phyloP scores from a whole-genome alignment of 2,329 filamentous ascomycete genomes.

The Sporothrix luriei region DNA sequence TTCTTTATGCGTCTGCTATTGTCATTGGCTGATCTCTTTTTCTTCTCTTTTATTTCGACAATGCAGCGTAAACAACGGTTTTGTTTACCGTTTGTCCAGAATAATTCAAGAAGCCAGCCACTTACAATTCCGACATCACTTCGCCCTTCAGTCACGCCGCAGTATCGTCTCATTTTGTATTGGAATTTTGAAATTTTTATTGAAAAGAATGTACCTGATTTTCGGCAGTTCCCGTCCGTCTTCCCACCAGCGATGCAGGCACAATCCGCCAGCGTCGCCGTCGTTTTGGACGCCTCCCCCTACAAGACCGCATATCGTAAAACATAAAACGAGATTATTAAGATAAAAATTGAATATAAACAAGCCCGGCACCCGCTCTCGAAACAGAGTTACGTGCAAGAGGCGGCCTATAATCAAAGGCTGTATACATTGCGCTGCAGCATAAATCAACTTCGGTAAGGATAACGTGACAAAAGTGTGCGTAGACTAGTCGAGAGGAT shows the following conservation, averaged over 20 bases:
- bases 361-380: neutral
- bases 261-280: neutral
- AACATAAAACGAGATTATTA: neutral
- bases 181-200: constrained; percentile 9
- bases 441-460: neutral
- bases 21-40: neutral
- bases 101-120: neutral
- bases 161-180: neutral
- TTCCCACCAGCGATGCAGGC: neutral
- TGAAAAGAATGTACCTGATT: neutral
- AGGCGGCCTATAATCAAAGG: neutral
- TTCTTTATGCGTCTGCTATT: neutral
- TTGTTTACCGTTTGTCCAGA: neutral
- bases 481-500: neutral
- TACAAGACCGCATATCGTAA: neutral
- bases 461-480: neutral
- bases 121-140: neutral
- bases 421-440: neutral
- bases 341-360: neutral
- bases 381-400: neutral
- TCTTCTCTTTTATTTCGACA: neutral
- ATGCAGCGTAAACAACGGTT: neutral
- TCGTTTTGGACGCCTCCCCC: constrained; percentile 15
- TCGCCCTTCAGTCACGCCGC: too few relatives aligned
- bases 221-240: neutral